These are phyloP conservation scores for Leonotis leonurus DNA, from an alignment of 257 asterid genomes.

Conservation along the genomic window DNA sequence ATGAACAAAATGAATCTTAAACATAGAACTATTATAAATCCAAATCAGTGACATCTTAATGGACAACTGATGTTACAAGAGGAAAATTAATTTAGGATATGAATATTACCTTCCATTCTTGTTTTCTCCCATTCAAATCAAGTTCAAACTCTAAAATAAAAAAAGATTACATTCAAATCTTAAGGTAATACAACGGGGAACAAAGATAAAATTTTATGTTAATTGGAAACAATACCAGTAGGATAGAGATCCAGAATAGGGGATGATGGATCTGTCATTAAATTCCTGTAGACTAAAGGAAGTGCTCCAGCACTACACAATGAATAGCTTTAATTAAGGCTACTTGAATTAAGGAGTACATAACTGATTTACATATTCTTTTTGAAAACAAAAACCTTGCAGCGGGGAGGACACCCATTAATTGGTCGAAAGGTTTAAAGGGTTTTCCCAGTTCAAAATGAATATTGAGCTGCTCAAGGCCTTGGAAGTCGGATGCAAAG, in stretches of 20 bases:
- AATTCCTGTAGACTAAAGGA: slow-evolving; percentile 41
- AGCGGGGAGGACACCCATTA: slow-evolving; percentile 73
- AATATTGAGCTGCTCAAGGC: slow-evolving; percentile 34
- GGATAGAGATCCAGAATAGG: slow-evolving; percentile 64
- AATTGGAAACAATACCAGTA: slow-evolving; percentile 28
- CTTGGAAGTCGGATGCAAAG: slow-evolving; percentile 57
- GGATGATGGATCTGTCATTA: slow-evolving; percentile 55
- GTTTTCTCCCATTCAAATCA: slow-evolving; percentile 53
- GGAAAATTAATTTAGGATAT: not conserved
- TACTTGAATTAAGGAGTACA: slow-evolving; percentile 3
- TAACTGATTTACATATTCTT: not conserved
- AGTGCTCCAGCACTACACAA: slow-evolving; percentile 52
- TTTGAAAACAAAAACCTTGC: slow-evolving; percentile 39
- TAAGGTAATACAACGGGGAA: not conserved
- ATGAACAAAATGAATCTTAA: not conserved
- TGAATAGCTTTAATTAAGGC: slow-evolving; percentile 11
- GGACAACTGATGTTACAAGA: not conserved
- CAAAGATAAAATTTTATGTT: not conserved
- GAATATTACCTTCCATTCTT: slow-evolving; percentile 51
- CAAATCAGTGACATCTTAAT: not conserved
- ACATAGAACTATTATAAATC: not conserved
- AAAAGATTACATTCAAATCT: slow-evolving; percentile 1
- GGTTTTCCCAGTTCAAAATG: slow-evolving; percentile 50
- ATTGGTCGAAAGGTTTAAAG: slow-evolving; percentile 61
- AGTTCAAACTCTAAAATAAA: slow-evolving; percentile 46